Evolutionary conservation across 1,284 basidiomycete species (phyloP), one percentile per base, ranked within the genome.

Genomic region (Apiotrichum montevideense): DNA sequence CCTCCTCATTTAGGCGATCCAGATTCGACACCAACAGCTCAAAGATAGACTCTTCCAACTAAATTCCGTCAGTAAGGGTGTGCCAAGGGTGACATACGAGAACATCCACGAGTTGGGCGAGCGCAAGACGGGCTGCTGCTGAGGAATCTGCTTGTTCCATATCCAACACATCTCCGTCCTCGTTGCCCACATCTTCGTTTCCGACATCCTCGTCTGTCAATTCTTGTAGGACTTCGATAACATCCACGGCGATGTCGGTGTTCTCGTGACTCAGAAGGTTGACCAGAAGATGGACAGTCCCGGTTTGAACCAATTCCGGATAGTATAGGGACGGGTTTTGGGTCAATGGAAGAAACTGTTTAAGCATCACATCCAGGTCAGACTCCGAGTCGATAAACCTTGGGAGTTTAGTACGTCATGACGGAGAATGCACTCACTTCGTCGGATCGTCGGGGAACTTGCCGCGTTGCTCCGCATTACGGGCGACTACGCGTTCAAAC

Each of bases 351-450:
- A 93, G 79, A 51, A 97, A 79, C 3, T 88, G 82, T 70, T 95
- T 93, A 59, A 98, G 83, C 13, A 90, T 84, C 52, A 81, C 80
- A 67, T 98, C 91, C 7, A 98, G 82, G 69, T 97, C 92, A 33
- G 90, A 89, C 79, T 99, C 96, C 0, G 96, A 98, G 68, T 98
- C 93, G 68, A 99, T 96, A 79, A 98, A 99, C 74, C 94, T 95
- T 15, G 56, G 35, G 35, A 32, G 41, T 40, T 13, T 75, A 45
- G 29, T 21, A 11, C 29, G 21, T 21, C 21, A 21, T 21, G 21
- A 21, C 21, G 49, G 29, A 45, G 29, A 29, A 13, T 29, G 21
- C 35, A 39, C 83, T 55, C 65, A 93, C 92, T 88, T 95, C 47
- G 90, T 83, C 2, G 93, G 93, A 64, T 95, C 90, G 58, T 89